These are phyloP conservation scores for Ascochyta viciae-villosae DNA, from an alignment of 2,329 filamentous ascomycete species.

Conservation along the genomic window DNA sequence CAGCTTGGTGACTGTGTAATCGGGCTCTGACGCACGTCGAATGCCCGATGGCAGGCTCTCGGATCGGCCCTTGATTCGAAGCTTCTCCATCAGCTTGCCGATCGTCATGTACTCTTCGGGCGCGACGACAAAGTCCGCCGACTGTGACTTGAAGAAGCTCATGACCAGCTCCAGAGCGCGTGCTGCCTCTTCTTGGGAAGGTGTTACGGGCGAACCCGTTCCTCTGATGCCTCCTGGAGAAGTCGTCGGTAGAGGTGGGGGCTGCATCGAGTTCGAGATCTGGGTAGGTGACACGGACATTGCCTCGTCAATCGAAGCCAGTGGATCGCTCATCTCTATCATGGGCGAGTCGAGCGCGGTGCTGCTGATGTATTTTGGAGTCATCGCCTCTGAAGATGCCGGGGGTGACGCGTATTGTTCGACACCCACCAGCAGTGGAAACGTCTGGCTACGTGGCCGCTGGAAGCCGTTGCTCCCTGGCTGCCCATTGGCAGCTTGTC, in stretches of 20 bases:
- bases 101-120: conserved; percentile 79
- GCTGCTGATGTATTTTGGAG: conserved; percentile 60
- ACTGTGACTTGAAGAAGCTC: conserved; percentile 78
- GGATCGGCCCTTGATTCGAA: conserved; percentile 69
- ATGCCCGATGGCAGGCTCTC: conserved; percentile 42
- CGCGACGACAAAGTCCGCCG: conserved; percentile 73
- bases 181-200: conserved; percentile 84
- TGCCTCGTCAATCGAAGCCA: conserved; percentile 52
- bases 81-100: conserved; percentile 83
- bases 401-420: conserved; percentile 64
- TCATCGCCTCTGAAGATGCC: conserved; percentile 60
- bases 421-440: conserved; percentile 71
- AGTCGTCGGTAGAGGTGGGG: conserved; percentile 54
- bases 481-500: conserved; percentile 56
- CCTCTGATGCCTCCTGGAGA: conserved; percentile 37
- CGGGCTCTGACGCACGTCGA: conserved; percentile 47
- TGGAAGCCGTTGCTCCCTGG: conserved; percentile 65
- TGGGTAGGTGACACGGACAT: conserved; percentile 47
- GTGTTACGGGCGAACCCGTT: conserved; percentile 61
- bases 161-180: conserved; percentile 82
- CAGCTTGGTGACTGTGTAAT: conserved; percentile 39
- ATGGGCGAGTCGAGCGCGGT: conserved; percentile 60
- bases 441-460: conserved; percentile 85
- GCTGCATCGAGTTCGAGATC: conserved; percentile 54
- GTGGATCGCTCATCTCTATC: conserved; percentile 52